Base-by-base conservation (phyloP, 805 yeast species). In the Candida berthetii region DNA sequence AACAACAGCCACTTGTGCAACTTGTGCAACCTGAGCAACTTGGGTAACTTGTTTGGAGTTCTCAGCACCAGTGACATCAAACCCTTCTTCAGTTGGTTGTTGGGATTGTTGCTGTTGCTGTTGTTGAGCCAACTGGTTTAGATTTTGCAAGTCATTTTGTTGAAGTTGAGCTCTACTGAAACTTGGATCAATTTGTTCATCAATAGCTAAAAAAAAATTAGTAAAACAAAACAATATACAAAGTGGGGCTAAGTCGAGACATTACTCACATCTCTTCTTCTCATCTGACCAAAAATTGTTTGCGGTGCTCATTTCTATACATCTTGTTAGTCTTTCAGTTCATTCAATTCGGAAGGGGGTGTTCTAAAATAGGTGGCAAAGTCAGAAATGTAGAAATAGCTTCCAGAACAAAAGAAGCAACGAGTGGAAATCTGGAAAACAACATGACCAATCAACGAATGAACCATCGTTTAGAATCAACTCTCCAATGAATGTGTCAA, bases 151-250 rank as follows among this genome's bases (percentile, higher is more conserved):
- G 3, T 48, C 38, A 19, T 49, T 54, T 19, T 37, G 40, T 22
- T 31, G 41, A 7, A 34, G 27, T 20, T 34, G 36, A n/a, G 16
- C 14, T 38, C 52, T 48, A 25, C 53, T 50, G 38, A 59, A 59
- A 31, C 53, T 48, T 31, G 64, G 64, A 34, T 59, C 64, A 33
- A 59, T 59, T 40, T 54, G 61, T 16, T 53, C 58, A 31, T 57
- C 60, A 22, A 54, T 31, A 6, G 39, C 48, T 38, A 18, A 13
- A 8, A 9, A 4, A 4, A n/a, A 18, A 24, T n/a, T n/a, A 27
- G 19, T 29, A 2, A 22, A n/a, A 22, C 9, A 9, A 22, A 22
- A 7, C 9, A 22, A 7, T 9, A 22, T 9, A 22, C 8, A 22
- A 7, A 22, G 9, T 9, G 25, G 9, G 9, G 8, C 25, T 7